phyloP scores from a whole-genome alignment of 2,329 filamentous ascomycete species.

The Thelonectria blattea region DNA sequence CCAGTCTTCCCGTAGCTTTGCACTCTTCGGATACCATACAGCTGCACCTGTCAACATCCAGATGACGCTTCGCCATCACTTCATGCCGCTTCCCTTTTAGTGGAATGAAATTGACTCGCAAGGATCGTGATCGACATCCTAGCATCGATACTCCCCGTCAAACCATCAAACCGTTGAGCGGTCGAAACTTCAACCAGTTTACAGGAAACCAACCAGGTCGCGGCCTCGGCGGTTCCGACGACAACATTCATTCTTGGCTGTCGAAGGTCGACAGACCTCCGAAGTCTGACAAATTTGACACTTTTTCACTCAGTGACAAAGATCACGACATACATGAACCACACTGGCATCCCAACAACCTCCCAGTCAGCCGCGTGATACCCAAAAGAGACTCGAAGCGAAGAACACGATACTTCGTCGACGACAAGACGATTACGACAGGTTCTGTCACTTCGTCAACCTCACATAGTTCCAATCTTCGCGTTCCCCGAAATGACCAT shows the following conservation, averaged over 20 bases:
- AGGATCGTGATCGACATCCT: background rate
- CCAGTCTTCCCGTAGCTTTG: background rate
- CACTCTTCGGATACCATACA: background rate
- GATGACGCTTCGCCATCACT: background rate
- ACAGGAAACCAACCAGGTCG: no score
- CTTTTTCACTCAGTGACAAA: background rate
- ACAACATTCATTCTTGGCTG: background rate
- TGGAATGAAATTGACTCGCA: constrained; percentile 2
- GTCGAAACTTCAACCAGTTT: background rate
- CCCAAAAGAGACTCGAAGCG: background rate
- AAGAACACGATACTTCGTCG: background rate
- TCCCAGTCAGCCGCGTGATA: constrained; percentile 6
- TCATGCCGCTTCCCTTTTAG: background rate
- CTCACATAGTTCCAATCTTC: background rate
- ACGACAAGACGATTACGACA: constrained; percentile 1
- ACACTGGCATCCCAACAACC: constrained; percentile 16
- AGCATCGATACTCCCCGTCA: background rate
- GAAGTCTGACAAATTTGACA: background rate
- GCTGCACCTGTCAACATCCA: background rate
- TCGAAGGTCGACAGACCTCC: background rate
- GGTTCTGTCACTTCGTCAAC: constrained; percentile 7
- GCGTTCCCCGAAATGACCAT: background rate
- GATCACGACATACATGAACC: background rate
- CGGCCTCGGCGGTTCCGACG: background rate
- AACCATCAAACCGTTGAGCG: background rate